Evolutionary conservation across 2,329 filamentous ascomycete genomes (phyloP), one percentile per base, ranked within the genome.

Genomic region (Alternaria dauci): DNA sequence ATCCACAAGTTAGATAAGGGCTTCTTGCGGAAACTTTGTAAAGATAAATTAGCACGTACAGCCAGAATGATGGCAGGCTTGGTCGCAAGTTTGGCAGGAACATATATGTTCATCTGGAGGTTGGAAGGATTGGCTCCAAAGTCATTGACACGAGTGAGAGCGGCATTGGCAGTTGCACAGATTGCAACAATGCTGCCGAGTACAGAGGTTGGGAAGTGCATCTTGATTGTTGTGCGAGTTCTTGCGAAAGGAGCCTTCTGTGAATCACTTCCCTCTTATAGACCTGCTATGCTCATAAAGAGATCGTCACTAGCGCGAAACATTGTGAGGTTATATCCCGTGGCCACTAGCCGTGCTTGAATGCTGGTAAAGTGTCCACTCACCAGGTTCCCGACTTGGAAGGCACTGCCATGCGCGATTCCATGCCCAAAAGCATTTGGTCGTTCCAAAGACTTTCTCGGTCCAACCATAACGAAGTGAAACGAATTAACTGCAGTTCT

Each of bases 21-120:
- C n/a, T n/a, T n/a, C n/a, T n/a, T n/a, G n/a, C n/a, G n/a, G n/a
- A 7, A 14, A 39, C 14, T n/a, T 2, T 16, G n/a, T 2, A 8
- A 30, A 32, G 23, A 44, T 30, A 12, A 25, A n/a, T 14, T 3
- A 36, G 81, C 84, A 78, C 88, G 83, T 36, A 77, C 71, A 5
- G 83, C 86, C 34, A 88, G 84, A 12, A 88, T 77, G 50, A 88
- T 80, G 2, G 83, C 81, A 0, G 86, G 85, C 11, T 75, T 82
- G 1, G 78, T 44, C 1, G 80, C 77, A 26, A 83, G 74, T 57
- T 78, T 81, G 3, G 71, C 68, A 0, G 81, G 81, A 34, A 83
- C 81, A 25, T 80, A 80, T 58, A 87, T 83, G 77, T 84, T 84
- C 78, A 87, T 86, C 30, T 80, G 75, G 2, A 84, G 80, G 52